Base-by-base conservation (phyloP, 129 eudicot genomes). In the Apium graveolens region DNA sequence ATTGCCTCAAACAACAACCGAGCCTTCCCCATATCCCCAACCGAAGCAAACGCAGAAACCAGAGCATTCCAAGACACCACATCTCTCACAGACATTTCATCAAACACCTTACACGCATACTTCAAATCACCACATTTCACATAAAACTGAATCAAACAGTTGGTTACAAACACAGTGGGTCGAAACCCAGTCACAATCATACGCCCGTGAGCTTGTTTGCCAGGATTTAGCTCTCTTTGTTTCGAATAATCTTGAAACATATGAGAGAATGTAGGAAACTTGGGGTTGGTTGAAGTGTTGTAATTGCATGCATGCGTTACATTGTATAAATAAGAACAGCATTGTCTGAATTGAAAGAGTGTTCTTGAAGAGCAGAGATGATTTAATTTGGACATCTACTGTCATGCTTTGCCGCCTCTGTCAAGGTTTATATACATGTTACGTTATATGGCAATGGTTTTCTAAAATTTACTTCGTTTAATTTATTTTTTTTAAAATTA, bases 171-270 rank as follows among this genome's bases (percentile, higher is more conserved):
- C 74, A 87, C 75, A 7, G 97, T 90, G 80, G 98, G 96, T 34
- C 24, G 27, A 82, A 95, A 95, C 86, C 96, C 97, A 32, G 97
- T 84, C 73, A 84, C 62, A 29, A 92, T 82, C 93, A 95, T 88
- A 49, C 84, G 88, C 32, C 91, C 92, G 80, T 95, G 98, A 57
- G 96, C 97, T 85, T 90, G 91, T 82, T 82, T 87, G 35, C 98
- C 97, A 9, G 88, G 87, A 74, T 78, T 65, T 31, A 87, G 80
- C 32, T 91, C 78, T 84, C 83, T 87, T 79, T 75, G 87, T 38
- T 39, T 80, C 31, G 97, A 79, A 55, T 90, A 91, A 86, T 87
- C 90, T 87, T 92, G 97, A 81, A 81, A 95, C 46, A 89, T 83
- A 86, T 90, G 94, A 72, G 97, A 95, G 82, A 95, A 92, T 37